Evolutionary conservation across 441 rosid genomes (phyloP).

Genomic region (Bruguiera hainesii): DNA sequence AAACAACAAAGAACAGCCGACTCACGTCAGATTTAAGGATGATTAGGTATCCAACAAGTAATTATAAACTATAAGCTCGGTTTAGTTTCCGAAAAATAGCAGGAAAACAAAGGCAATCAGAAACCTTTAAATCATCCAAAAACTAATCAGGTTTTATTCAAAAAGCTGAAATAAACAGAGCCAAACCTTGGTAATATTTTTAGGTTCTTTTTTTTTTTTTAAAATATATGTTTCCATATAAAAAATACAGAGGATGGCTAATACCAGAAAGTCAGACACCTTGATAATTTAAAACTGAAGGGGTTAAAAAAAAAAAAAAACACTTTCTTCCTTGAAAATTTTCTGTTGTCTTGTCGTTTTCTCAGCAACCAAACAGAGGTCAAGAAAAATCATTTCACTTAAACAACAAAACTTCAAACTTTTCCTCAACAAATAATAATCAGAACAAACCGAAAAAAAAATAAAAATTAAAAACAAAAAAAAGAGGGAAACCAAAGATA

Average conservation of each 20-base stretch:
- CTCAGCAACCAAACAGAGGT: slow-evolving; percentile 62
- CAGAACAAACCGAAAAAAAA: slow-evolving; percentile 12
- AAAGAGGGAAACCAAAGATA: too few species aligned
- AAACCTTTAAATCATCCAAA: not conserved
- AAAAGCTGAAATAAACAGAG: slow-evolving; percentile 15
- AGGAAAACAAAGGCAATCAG: slow-evolving; percentile 12
- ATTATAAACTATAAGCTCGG: slow-evolving; percentile 25
- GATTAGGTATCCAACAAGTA: slow-evolving; percentile 12
- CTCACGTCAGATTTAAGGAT: slow-evolving; percentile 20
- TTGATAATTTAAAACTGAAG: not conserved
- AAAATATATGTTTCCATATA: not conserved
- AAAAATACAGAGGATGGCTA: slow-evolving; percentile 11
- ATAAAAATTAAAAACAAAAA: too few species aligned
- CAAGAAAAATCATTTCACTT: slow-evolving; percentile 9
- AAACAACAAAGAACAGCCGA: slow-evolving; percentile 9
- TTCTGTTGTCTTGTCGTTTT: slow-evolving; percentile 30
- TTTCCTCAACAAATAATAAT: slow-evolving; percentile 17
- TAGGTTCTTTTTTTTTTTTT: too few species aligned
- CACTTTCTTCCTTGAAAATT: slow-evolving; percentile 9
- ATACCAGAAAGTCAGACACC: slow-evolving; percentile 1
- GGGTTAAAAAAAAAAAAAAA: not conserved
- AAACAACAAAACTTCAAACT: slow-evolving; percentile 21
- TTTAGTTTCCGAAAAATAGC: slow-evolving; percentile 37
- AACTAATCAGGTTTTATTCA: not conserved
- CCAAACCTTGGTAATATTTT: not conserved